Conservation (phyloP, 257 asterid genomes). For the Nicotiana tomentosiformis region DNA sequence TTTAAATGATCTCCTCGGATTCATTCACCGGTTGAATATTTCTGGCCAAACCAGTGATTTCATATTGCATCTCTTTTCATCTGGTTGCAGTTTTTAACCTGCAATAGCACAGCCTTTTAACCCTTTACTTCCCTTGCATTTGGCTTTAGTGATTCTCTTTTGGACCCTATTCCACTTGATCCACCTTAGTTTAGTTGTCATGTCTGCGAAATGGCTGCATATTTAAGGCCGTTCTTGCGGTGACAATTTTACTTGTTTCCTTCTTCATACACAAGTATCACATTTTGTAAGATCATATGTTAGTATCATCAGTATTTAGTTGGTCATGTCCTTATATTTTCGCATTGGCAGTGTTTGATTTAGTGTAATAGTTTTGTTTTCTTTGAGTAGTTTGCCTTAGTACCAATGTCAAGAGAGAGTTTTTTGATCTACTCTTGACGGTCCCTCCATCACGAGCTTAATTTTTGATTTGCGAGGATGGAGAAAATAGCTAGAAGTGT, state of each 20-base stretch:
- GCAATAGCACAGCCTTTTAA: neutral
- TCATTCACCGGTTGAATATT: neutral
- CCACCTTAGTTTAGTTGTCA: neutral
- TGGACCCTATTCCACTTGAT: neutral
- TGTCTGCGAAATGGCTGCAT: constrained; percentile 28
- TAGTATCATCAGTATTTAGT: neutral
- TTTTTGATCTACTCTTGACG: constrained; percentile 46
- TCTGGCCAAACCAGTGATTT: neutral
- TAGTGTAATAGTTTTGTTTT: neutral
- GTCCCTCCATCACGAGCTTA: constrained; percentile 28
- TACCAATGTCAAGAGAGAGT: constrained; percentile 29
- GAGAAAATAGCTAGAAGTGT: constrained; percentile 1
- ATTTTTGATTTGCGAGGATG: constrained; percentile 31
- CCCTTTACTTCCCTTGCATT: neutral
- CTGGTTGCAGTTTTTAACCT: constrained; percentile 13
- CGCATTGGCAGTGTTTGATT: neutral
- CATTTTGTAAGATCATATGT: neutral
- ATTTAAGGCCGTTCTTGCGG: constrained; percentile 25
- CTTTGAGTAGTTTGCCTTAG: neutral
- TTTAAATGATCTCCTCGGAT: neutral
- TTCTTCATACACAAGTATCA: neutral
- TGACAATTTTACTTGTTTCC: constrained; percentile 1
- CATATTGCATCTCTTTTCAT: neutral
- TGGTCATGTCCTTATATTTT: neutral
- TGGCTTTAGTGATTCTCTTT: neutral